Base-by-base conservation (phyloP, 768 basidiomycete species). In the Polyporus arcularius region DNA sequence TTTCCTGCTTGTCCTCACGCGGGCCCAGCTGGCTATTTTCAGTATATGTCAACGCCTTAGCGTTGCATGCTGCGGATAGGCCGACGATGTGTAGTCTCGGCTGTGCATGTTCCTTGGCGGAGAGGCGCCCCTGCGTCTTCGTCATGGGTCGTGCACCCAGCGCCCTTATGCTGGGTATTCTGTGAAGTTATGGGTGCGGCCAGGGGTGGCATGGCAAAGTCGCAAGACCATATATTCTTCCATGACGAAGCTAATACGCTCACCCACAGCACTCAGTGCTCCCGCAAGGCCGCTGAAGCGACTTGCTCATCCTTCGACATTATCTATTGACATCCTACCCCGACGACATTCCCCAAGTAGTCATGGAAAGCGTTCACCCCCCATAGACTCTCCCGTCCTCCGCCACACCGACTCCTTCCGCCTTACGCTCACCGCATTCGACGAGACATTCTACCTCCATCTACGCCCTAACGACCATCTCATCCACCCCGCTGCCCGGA, bases 381-480 rank as follows among this genome's bases (percentile, higher is more conserved):
- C 73, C 11, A 65, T 67, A 57, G 69, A 72, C 51, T 78, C 83
- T 8, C 78, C 80, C 53, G 76, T 77, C 32, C 82, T 92, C 41
- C 85, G 79, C 45, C 82, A 87, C 71, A 80, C 84, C 67, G 90
- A 92, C 71, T 84, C 85, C 10, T 85, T 91, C 71, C 83, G 90
- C 30, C 80, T 92, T 53, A 83, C 82, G 31, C 74, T 92, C 53
- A 79, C 85, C 45, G 88, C 85, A 10, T 88, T 88, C 66, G 80
- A 80, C 63, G 81, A 88, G 43, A 82, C 78, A 30, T 89, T 86
- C 68, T 78, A 88, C 69, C 80, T 94, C 47, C 88, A 93, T 67
- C 79, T 94, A 51, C 83, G 83, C 16, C 92, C 92, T 8, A 92
- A 91, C 69, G 83, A 88, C 63, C 77, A 90, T 63, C 84, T 94